Evolutionary conservation across 2,329 filamentous ascomycete genomes (phyloP).

Genomic region (Orbilia oligospora): DNA sequence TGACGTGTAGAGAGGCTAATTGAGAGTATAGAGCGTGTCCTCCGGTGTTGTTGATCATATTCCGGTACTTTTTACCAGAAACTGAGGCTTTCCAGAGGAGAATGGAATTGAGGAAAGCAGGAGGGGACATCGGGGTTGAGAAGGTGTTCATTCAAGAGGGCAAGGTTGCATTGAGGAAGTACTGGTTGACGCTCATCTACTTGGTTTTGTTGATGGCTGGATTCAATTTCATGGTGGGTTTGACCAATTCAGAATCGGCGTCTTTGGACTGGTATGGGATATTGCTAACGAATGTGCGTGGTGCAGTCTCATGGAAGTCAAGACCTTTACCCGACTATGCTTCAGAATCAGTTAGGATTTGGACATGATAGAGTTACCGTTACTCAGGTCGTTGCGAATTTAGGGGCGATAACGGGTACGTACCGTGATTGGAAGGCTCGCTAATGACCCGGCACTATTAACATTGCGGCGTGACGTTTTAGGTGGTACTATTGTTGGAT

Average conservation of each 20-base stretch:
- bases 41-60: slow-evolving; percentile 83
- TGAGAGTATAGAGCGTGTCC: slow-evolving; percentile 73
- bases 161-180: slow-evolving; percentile 81
- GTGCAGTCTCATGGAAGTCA: slow-evolving; percentile 77
- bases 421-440: neutral
- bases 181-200: slow-evolving; percentile 86
- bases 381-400: slow-evolving; percentile 79
- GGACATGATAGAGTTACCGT: slow-evolving; percentile 74
- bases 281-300: neutral
- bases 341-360: slow-evolving; percentile 73
- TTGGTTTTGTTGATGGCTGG: slow-evolving; percentile 89
- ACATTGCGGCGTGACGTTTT: neutral
- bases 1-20: slow-evolving; percentile 6
- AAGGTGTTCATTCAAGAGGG: slow-evolving; percentile 81
- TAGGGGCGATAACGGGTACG: slow-evolving; percentile 75
- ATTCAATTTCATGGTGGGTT: slow-evolving; percentile 84
- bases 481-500: slow-evolving; percentile 80
- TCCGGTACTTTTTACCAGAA: slow-evolving; percentile 83
- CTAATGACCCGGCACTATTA: neutral
- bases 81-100: slow-evolving; percentile 80
- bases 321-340: slow-evolving; percentile 76
- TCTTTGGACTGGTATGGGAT: neutral
- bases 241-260: neutral
- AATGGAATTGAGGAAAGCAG: slow-evolving; percentile 69
- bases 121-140: slow-evolving; percentile 72